Evolutionary conservation across 2,329 filamentous ascomycete genomes (phyloP).

Genomic region (Fusarium foetens): DNA sequence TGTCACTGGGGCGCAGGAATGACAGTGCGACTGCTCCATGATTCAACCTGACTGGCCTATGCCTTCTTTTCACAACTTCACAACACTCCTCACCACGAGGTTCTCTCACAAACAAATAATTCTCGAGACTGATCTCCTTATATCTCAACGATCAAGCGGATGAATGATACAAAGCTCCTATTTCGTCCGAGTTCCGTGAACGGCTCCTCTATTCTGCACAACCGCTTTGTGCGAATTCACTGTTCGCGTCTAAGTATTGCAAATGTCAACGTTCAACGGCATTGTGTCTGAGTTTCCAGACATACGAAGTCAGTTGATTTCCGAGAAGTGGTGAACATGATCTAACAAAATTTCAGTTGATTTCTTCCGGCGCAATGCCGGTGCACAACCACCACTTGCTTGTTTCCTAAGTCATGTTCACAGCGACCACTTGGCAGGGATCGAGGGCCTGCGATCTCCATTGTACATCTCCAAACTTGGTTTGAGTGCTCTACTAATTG

Average conservation of each 20-base stretch:
- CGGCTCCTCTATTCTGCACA: not conserved
- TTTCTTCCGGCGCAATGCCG: conserved; percentile 73
- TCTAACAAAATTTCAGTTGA: conserved; percentile 68
- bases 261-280: conserved; percentile 83
- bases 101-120: not conserved
- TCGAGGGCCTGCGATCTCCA: conserved; percentile 79
- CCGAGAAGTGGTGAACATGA: not conserved
- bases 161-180: too few species aligned
- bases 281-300: conserved; percentile 80
- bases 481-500: not conserved
- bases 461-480: conserved; percentile 62
- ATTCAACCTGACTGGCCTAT: not conserved
- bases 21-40: not conserved
- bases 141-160: not conserved
- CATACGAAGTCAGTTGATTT: conserved; percentile 66
- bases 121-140: conserved; percentile 41
- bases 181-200: not conserved
- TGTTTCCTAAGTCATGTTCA: conserved; percentile 95
- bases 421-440: conserved; percentile 85
- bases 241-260: not conserved
- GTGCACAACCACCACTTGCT: conserved; percentile 72
- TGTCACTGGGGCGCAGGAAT: not conserved
- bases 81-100: not conserved
- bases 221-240: not conserved
- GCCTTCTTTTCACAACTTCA: not conserved